phyloP scores from a whole-genome alignment of 768 basidiomycete genomes.

The Stropharia rugosoannulata region DNA sequence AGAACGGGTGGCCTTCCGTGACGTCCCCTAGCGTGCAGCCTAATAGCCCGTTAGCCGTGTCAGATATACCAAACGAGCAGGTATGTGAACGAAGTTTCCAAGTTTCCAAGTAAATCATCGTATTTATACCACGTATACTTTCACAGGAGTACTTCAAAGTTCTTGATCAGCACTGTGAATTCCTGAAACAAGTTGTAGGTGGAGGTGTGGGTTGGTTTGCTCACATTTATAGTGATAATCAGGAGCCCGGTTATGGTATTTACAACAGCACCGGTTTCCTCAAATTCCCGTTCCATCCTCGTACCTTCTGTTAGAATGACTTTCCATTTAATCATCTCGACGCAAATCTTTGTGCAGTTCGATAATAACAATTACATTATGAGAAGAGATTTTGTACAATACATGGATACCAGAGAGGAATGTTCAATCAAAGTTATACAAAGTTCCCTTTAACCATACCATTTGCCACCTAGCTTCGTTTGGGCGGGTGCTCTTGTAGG shows the following conservation, averaged over 20 bases:
- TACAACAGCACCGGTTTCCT: conserved; percentile 36
- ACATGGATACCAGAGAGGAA: neutral
- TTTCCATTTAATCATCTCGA: neutral
- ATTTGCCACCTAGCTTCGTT: conserved; percentile 60
- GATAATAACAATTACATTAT: neutral
- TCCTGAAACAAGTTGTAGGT: conserved; percentile 45
- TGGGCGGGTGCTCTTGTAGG: conserved; percentile 67
- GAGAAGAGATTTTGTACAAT: neutral
- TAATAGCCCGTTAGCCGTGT: conserved; percentile 49
- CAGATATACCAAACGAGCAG: conserved; percentile 46
- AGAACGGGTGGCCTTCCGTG: conserved; percentile 69
- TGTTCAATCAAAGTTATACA: neutral
- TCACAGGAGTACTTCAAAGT: conserved; percentile 49
- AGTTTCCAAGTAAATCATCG: neutral
- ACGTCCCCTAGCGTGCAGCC: conserved; percentile 52
- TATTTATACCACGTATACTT: neutral
- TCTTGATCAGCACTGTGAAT: conserved; percentile 51
- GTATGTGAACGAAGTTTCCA: conserved; percentile 23
- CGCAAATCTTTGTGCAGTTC: neutral
- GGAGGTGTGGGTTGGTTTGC: conserved; percentile 69
- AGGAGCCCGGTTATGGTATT: conserved; percentile 59
- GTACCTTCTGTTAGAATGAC: conserved; percentile 40
- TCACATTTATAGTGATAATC: conserved; percentile 58
- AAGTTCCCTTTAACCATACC: conserved; percentile 56
- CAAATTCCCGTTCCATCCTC: conserved; percentile 55